Evolutionary conservation across 441 rosid genomes (phyloP), one percentile per base, ranked within the genome.

Genomic region (Pelargonium fulgidum): DNA sequence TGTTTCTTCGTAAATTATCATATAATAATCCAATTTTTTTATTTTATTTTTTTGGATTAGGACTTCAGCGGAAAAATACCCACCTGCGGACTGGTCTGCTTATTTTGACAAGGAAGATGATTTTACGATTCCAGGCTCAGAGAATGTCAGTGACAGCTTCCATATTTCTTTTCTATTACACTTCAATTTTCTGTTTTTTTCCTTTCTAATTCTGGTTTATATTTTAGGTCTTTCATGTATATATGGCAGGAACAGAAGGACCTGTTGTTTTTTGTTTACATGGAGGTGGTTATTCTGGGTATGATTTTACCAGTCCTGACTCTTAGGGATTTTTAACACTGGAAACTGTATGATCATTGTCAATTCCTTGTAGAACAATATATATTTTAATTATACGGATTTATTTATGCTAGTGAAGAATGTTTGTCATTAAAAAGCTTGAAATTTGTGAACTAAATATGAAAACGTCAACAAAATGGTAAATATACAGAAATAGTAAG

Each of bases 241-340:
- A 90, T 79, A 71, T 78, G 85, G 97, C 96, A 73, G 99, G 99
- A 80, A 84, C 77, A 20, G 89, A 89, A 72, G 97, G 99, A 62
- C 96, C 97, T 3, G 89, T 94, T 33, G 90, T 90, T 29, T 87
- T 90, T 81, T 91, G 91, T 83, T 84, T 94, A n/a, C 97, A 91
- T 68, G 99, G 97, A 24, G 99, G 96, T 77, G 99, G 97, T 52
- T 89, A 83, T 83, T 84, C 91, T 70, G 99, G 99, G 97, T 94
- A 78, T 74, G 83, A 17, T 39, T 29, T 7, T 50, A n/a, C 58
- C 58, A 52, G 22, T 52, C 12, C 59, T 52, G 17, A 29, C 12
- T 14, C 59, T 14, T 52, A 52, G 16, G 20, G 13, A 1, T 45
- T 45, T 52, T 19, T 52, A 20, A 17, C 19, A 47, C 12, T 67